phyloP scores from a whole-genome alignment of 768 basidiomycete genomes.

The Mycena vitilis region DNA sequence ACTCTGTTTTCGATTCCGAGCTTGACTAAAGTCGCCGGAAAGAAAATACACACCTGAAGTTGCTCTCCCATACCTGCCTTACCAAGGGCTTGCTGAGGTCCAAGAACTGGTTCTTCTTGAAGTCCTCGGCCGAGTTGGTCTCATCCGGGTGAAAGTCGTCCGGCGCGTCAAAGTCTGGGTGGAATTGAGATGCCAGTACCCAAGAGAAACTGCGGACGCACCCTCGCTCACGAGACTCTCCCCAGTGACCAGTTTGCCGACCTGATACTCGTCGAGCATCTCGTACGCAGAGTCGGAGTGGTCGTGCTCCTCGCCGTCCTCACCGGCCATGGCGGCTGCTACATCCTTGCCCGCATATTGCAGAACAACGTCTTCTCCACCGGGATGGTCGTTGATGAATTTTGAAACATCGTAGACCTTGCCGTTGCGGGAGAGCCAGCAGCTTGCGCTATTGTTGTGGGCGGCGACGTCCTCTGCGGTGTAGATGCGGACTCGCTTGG shows the following conservation, averaged over 20 bases:
- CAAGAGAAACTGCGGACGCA: constrained; percentile 48
- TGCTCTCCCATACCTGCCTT: constrained; percentile 86
- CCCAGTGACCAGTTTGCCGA: constrained; percentile 84
- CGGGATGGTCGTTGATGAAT: constrained; percentile 92
- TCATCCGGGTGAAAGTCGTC: constrained; percentile 94
- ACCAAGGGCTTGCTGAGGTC: constrained; percentile 89
- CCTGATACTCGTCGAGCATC: constrained; percentile 88
- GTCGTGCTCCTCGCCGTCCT: constrained; percentile 81
- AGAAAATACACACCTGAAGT: constrained; percentile 73
- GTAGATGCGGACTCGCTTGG: constrained; percentile 77
- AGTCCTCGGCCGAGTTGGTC: constrained; percentile 86
- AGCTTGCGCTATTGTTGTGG: constrained; percentile 71
- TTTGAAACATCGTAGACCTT: constrained; percentile 91
- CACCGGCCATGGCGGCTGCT: constrained; percentile 73
- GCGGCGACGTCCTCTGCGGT: constrained; percentile 77
- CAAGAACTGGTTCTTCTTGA: constrained; percentile 89
- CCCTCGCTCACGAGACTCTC: constrained; percentile 84
- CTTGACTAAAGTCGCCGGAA: background rate
- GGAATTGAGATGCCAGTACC: constrained; percentile 13
- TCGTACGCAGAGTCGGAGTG: constrained; percentile 94
- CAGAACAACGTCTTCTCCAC: constrained; percentile 92
- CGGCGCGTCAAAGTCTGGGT: constrained; percentile 85
- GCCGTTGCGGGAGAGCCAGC: constrained; percentile 85
- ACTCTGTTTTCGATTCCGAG: no score
- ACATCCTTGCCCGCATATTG: constrained; percentile 88